These are phyloP conservation scores for Penicillium rolfsii DNA, from an alignment of 2,329 filamentous ascomycete genomes.

Conservation along the genomic window DNA sequence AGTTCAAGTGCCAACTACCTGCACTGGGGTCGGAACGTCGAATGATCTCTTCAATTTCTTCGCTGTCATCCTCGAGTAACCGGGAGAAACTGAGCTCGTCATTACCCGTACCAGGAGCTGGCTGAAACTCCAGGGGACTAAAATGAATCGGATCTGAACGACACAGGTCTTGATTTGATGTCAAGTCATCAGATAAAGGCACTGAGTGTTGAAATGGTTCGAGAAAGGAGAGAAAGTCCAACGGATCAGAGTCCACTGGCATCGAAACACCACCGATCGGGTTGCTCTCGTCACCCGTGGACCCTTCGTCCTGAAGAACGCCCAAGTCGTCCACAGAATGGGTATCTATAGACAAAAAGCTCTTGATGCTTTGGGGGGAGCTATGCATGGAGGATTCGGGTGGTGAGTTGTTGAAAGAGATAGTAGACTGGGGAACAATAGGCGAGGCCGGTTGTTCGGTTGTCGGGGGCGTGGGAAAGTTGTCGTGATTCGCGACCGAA, in stretches of 20 bases:
- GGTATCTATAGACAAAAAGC: conserved; percentile 20
- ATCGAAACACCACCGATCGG: conserved; percentile 21
- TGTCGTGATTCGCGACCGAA: conserved; percentile 8
- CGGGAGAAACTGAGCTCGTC: conserved; percentile 36
- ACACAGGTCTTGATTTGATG: conserved; percentile 15
- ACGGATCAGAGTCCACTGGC: conserved; percentile 20
- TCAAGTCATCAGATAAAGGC: conserved; percentile 20
- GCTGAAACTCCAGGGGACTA: conserved; percentile 14
- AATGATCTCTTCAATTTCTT: conserved; percentile 61
- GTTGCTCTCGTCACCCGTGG: conserved; percentile 8
- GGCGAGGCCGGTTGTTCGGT: conserved; percentile 23
- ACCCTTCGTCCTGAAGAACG: conserved; percentile 5
- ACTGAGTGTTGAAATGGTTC: conserved; percentile 21
- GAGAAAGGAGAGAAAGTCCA: conserved; percentile 26
- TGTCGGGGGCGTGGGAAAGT: conserved; percentile 22
- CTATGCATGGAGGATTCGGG: conserved; percentile 19
- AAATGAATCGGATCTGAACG: not conserved
- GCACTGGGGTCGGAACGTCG: conserved; percentile 41
- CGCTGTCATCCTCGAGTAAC: conserved; percentile 43
- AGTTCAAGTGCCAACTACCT: conserved; percentile 42
- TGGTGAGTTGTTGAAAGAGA: conserved; percentile 13
- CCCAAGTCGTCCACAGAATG: conserved; percentile 20
- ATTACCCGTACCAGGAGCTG: conserved; percentile 12
- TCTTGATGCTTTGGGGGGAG: conserved; percentile 25
- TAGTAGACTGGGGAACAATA: conserved; percentile 7